Evolutionary conservation across 768 basidiomycete species (phyloP).

Genomic region (Paxillus rubicundulus): DNA sequence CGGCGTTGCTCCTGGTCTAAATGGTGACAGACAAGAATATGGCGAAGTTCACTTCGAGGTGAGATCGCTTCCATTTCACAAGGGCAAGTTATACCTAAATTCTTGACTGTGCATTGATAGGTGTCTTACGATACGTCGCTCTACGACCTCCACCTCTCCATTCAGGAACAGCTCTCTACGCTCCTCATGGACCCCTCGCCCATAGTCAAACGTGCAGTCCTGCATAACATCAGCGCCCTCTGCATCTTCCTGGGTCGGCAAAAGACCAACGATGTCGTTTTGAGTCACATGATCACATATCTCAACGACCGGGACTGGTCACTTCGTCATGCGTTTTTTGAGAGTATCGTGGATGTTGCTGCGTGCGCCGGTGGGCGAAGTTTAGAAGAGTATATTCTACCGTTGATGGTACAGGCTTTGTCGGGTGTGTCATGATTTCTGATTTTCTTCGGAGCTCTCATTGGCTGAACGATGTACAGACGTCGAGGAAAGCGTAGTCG

Average conservation of each 20-base stretch:
- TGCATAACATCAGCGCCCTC: conserved; percentile 82
- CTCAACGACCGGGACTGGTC: conserved; percentile 92
- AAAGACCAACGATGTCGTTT: conserved; percentile 89
- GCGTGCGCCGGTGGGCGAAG: conserved; percentile 90
- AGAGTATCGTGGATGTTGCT: conserved; percentile 93
- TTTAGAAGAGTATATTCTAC: conserved; percentile 95
- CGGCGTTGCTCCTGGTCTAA: conserved; percentile 48
- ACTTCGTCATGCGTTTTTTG: conserved; percentile 88
- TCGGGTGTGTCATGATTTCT: conserved; percentile 57
- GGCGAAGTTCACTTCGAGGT: conserved; percentile 85
- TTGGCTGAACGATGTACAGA: conserved; percentile 48
- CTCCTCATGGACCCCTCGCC: conserved; percentile 88
- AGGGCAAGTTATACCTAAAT: neutral
- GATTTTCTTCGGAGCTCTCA: neutral
- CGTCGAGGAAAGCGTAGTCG: conserved; percentile 92
- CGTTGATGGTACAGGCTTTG: conserved; percentile 91
- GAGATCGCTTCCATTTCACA: conserved; percentile 9
- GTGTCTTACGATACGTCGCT: conserved; percentile 88
- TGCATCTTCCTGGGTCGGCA: conserved; percentile 93
- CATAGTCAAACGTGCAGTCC: conserved; percentile 86
- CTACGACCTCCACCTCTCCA: conserved; percentile 77
- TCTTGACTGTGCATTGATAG: conserved; percentile 38
- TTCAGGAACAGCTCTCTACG: conserved; percentile 84
- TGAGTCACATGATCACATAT: conserved; percentile 85
- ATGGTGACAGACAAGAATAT: conserved; percentile 59